A percentile compares a stretch with the other conserved stretches of the same genome.
Conservation (phyloP, 495 filamentous ascomycete genomes). For the Venustampulla echinocandica region DNA sequence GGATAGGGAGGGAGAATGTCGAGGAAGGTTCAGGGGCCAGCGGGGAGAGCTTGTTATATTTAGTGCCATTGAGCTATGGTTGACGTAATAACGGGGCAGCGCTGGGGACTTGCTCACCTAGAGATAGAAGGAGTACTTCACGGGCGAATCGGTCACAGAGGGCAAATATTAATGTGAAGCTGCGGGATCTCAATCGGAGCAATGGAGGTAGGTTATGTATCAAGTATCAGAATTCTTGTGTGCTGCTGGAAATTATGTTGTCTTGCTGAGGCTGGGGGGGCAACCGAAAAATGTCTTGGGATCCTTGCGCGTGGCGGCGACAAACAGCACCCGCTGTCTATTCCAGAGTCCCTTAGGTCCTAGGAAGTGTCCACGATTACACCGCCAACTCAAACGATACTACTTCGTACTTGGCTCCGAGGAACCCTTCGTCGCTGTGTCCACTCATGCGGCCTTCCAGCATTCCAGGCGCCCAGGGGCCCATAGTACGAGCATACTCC, state of each 20-base stretch:
- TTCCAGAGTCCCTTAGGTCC: too few species aligned
- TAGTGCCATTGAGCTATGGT: too few species aligned
- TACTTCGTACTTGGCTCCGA: too few species aligned
- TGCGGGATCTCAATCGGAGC: too few species aligned
- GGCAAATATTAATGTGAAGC: background rate
- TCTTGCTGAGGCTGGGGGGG: background rate
- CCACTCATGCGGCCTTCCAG: too few species aligned
- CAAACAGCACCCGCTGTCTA: too few species aligned
- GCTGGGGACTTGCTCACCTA: background rate
- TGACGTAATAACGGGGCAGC: background rate
- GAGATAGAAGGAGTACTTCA: background rate
- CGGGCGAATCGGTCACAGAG: background rate
- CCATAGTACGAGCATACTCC: too few species aligned
- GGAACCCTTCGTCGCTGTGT: too few species aligned
- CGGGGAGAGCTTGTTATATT: background rate
- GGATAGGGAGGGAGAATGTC: background rate
- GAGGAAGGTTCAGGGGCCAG: background rate
- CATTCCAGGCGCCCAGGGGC: too few species aligned
- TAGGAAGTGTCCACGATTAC: too few species aligned
- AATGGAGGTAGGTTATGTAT: background rate
- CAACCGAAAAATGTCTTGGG: background rate
- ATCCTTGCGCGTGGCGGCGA: too few species aligned
- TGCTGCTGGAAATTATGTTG: conserved; percentile 2
- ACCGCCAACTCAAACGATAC: too few species aligned
- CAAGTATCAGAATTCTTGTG: background rate